Evolutionary conservation across 768 basidiomycete genomes (phyloP).

Genomic region (Dacryopinax primogenitus): DNA sequence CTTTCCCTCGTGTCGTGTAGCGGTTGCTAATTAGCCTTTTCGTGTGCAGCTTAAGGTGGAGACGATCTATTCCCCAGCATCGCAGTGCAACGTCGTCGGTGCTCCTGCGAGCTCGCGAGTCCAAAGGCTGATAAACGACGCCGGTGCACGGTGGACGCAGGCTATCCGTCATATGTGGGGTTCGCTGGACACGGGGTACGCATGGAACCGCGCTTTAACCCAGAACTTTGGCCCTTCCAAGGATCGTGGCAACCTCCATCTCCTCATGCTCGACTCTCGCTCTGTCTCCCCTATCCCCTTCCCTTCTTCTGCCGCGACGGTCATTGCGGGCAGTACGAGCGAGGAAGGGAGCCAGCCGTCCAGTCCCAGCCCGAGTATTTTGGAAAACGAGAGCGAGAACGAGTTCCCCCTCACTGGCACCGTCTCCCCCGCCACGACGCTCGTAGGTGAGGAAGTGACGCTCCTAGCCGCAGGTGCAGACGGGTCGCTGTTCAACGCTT

Average conservation of each 20-base stretch:
- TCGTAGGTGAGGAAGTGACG: neutral
- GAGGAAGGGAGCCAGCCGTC: neutral
- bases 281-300: neutral
- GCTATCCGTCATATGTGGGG: constrained; percentile 23
- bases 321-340: constrained; percentile 12
- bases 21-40: neutral
- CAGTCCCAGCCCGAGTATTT: neutral
- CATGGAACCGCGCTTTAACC: constrained; percentile 17
- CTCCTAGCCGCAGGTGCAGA: constrained; percentile 15
- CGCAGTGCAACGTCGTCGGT: constrained; percentile 23
- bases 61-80: constrained; percentile 24
- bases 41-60: constrained; percentile 18
- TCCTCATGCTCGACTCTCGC: constrained; percentile 11
- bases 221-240: constrained; percentile 18
- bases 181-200: constrained; percentile 21
- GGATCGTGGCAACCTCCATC: constrained; percentile 12
- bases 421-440: constrained; percentile 3
- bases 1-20: neutral
- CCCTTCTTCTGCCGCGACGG: constrained; percentile 15
- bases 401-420: constrained; percentile 8
- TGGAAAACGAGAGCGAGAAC: constrained; percentile 7
- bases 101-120: constrained; percentile 16
- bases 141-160: constrained; percentile 23
- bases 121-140: constrained; percentile 19
- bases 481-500: constrained; percentile 15